These are phyloP conservation scores for Cladobotryum protrusum DNA, from an alignment of 2,329 filamentous ascomycete genomes.

Conservation along the genomic window DNA sequence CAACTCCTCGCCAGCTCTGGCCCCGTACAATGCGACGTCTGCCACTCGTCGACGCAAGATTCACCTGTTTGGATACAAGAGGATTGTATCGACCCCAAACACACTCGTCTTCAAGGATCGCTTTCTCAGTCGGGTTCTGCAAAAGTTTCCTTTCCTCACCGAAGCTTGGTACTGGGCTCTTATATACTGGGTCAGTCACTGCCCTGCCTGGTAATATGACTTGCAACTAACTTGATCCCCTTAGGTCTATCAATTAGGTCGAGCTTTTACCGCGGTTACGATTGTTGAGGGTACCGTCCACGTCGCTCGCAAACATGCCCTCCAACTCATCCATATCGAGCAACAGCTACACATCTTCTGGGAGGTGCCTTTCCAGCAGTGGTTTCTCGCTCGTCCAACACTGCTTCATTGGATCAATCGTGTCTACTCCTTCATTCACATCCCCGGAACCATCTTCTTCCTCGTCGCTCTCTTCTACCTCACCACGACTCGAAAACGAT, in stretches of 20 bases:
- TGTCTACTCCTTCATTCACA: slow-evolving; percentile 71
- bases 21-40: slow-evolving; percentile 18
- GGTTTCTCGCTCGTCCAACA: slow-evolving; percentile 42
- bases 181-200: slow-evolving; percentile 66
- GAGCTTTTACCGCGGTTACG: slow-evolving; percentile 64
- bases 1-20: slow-evolving; percentile 22
- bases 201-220: background rate
- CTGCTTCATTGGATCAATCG: slow-evolving; percentile 65
- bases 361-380: slow-evolving; percentile 54
- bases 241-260: slow-evolving; percentile 67
- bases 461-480: slow-evolving; percentile 60
- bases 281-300: slow-evolving; percentile 62
- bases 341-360: slow-evolving; percentile 57
- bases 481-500: slow-evolving; percentile 55
- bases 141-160: slow-evolving; percentile 63
- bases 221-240: background rate
- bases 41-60: slow-evolving; percentile 28
- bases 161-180: slow-evolving; percentile 74
- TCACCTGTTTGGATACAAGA: slow-evolving; percentile 26
- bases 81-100: slow-evolving; percentile 26
- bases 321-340: slow-evolving; percentile 62
- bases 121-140: slow-evolving; percentile 45
- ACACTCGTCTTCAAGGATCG: slow-evolving; percentile 27
- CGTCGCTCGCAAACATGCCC: slow-evolving; percentile 60
- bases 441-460: slow-evolving; percentile 69